A percentile compares a stretch with the other conserved stretches of the same genome.
Evolutionary conservation across 2,329 filamentous ascomycete species (phyloP).

Genomic region (Fusarium scirpi): DNA sequence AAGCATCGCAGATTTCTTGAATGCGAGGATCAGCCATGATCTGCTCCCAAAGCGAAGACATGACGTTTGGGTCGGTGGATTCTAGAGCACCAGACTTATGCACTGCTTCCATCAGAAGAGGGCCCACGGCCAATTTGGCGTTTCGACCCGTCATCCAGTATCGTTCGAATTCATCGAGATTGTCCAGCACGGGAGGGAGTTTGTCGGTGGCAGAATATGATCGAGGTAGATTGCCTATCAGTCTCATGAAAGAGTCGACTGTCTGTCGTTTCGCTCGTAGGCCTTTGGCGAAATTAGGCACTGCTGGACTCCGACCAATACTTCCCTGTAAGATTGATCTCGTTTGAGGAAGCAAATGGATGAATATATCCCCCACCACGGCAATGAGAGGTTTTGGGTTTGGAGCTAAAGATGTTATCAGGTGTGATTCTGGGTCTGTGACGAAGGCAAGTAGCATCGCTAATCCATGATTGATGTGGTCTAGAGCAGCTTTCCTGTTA

Average conservation of each 20-base stretch:
- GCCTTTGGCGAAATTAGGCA: constrained; percentile 37
- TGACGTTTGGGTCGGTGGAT: constrained; percentile 7
- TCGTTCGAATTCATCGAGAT: constrained; percentile 41
- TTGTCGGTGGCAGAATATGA: not conserved
- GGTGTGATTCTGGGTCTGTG: constrained; percentile 38
- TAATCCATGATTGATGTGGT: constrained; percentile 54
- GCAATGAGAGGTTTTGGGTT: constrained; percentile 40
- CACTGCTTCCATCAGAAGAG: constrained; percentile 28
- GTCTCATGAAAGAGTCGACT: constrained; percentile 33
- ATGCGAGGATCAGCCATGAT: constrained; percentile 25
- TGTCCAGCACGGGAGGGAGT: constrained; percentile 22
- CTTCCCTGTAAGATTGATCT: constrained; percentile 29
- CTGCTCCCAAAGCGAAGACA: constrained; percentile 13
- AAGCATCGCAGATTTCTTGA: constrained; percentile 21
- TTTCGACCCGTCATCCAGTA: constrained; percentile 21
- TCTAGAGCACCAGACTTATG: constrained; percentile 2
- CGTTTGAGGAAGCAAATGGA: constrained; percentile 24
- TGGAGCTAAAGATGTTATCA: constrained; percentile 29
- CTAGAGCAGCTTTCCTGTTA: constrained; percentile 48
- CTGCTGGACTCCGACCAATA: constrained; percentile 10
- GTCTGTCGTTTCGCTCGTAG: constrained; percentile 33
- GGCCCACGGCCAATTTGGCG: constrained; percentile 10
- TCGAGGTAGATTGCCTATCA: constrained; percentile 20
- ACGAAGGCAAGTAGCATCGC: constrained; percentile 50
- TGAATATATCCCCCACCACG: constrained; percentile 34